These are phyloP conservation scores for Penicillium malachiteum DNA, from an alignment of 495 filamentous ascomycete genomes.

Conservation along the genomic window DNA sequence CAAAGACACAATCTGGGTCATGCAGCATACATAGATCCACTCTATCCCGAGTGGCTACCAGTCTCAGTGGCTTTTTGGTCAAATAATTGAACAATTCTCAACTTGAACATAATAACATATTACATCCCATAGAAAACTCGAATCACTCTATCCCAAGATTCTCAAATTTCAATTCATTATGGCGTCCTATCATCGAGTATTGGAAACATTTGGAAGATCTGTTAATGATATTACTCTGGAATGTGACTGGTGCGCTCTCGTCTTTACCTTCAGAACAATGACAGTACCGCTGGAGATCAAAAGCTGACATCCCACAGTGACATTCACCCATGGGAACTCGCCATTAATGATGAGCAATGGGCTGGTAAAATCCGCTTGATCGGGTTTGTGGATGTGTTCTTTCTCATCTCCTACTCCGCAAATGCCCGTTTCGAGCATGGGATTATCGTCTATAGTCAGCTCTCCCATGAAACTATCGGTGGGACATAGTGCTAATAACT, in stretches of 20 bases:
- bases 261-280: no score
- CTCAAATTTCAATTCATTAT: constrained; percentile 2
- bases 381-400: constrained; percentile 21
- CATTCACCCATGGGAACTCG: constrained; percentile 20
- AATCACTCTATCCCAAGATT: not conserved
- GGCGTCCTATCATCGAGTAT: constrained; percentile 18
- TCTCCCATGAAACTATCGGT: no score
- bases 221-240: constrained; percentile 16
- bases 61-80: not conserved
- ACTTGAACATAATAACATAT: not conserved
- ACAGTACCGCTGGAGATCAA: no score
- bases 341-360: constrained; percentile 16
- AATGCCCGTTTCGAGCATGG: constrained; percentile 17
- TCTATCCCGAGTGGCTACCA: not conserved
- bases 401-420: constrained; percentile 21
- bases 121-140: not conserved
- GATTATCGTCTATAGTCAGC: constrained; percentile 20
- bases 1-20: not conserved
- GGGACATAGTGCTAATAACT: not conserved
- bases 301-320: constrained; percentile 6
- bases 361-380: constrained; percentile 20
- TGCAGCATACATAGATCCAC: not conserved
- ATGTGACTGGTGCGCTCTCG: constrained; percentile 15
- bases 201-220: constrained; percentile 14
- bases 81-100: not conserved